Base-by-base conservation (phyloP, 352 stramenopile species). In the Phytophthora lateralis region DNA sequence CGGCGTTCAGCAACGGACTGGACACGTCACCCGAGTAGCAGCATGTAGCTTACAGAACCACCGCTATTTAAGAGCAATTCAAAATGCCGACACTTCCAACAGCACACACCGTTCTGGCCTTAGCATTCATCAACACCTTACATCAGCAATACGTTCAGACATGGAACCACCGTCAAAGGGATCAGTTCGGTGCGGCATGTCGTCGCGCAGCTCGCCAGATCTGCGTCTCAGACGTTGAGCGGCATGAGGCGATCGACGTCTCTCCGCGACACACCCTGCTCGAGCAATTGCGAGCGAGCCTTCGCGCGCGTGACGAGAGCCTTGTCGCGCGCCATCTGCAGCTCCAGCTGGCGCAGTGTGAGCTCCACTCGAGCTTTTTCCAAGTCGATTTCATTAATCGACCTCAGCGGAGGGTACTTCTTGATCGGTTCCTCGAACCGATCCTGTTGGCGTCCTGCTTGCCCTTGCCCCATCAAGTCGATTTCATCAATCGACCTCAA, bases 281-380 rank as follows among this genome's bases (percentile, higher is more conserved):
- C 57, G 18, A 72, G n/a, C 18, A 78, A 46, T 57, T 78, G 61
- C 4, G 46, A 39, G 5, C 69, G 56, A 9, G 69, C 61, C 44
- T 70, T 72, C 8, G 56, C 70, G 14, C 56, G 70, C 49, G 44
- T 52, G 10, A 78, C 57, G 26, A 78, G 50, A 1, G 69, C 66
- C 46, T 69, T 57, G 39, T 78, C 66, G 11, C 65, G 69, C 10
- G 64, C 69, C 45, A 69, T 69, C 38, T 76, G 69, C 51, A 75
- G 29, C 45, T 75, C 56, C 21, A 75, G 38, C n/a, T 59, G 44
- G 3, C 70, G 61, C 26, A 75, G 20, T 21, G 70, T 59, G 14
- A 75, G 61, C 30, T 78, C 70, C 14, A 78, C 41, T 3, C 60
- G 60, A 47, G 69, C 69, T 41, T 66, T 72, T 37, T 78, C 69